These are phyloP conservation scores for Colletotrichum caudatum DNA, from an alignment of 2,329 filamentous ascomycete species.

Conservation along the genomic window DNA sequence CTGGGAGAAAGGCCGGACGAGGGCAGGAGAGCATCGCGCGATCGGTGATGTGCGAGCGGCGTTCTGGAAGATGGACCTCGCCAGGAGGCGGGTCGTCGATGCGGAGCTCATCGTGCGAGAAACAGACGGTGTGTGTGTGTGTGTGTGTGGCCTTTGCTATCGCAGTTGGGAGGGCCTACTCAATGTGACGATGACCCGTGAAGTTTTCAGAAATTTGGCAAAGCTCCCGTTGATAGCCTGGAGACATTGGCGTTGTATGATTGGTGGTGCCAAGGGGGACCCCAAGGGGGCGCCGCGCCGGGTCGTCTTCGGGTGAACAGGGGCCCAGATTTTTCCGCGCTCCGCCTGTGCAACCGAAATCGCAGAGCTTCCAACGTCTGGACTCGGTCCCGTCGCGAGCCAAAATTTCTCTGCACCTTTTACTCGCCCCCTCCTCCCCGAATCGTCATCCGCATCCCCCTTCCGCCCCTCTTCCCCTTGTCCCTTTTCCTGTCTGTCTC, in stretches of 20 bases:
- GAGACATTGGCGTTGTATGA: slow-evolving; percentile 18
- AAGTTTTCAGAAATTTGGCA: slow-evolving; percentile 37
- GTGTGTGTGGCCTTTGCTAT: slow-evolving; percentile 48
- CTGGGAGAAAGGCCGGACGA: slow-evolving; percentile 55
- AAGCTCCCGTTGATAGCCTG: slow-evolving; percentile 29
- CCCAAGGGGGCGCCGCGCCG: slow-evolving; percentile 1
- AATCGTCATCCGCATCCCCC: slow-evolving; percentile 37
- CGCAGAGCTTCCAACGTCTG: slow-evolving; percentile 47
- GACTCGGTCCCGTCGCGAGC: slow-evolving; percentile 34
- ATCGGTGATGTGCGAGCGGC: slow-evolving; percentile 43
- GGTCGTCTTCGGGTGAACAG: slow-evolving; percentile 39
- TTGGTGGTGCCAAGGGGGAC: slow-evolving; percentile 15
- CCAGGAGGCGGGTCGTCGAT: slow-evolving; percentile 57
- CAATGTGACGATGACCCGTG: slow-evolving; percentile 24
- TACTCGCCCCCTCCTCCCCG: slow-evolving; percentile 48
- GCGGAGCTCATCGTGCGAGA: slow-evolving; percentile 56
- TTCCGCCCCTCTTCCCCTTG: slow-evolving; percentile 44
- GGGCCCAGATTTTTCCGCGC: slow-evolving; percentile 47
- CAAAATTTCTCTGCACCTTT: slow-evolving; percentile 54
- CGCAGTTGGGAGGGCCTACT: slow-evolving; percentile 8
- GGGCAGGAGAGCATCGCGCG: slow-evolving; percentile 42
- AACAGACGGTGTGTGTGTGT: slow-evolving; percentile 1
- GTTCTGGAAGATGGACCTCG: slow-evolving; percentile 52
- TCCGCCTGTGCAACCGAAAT: slow-evolving; percentile 52
- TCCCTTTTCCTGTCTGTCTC: not conserved